Base-by-base conservation (phyloP, 2,329 filamentous ascomycete genomes). In the Fusarium veterinarium region DNA sequence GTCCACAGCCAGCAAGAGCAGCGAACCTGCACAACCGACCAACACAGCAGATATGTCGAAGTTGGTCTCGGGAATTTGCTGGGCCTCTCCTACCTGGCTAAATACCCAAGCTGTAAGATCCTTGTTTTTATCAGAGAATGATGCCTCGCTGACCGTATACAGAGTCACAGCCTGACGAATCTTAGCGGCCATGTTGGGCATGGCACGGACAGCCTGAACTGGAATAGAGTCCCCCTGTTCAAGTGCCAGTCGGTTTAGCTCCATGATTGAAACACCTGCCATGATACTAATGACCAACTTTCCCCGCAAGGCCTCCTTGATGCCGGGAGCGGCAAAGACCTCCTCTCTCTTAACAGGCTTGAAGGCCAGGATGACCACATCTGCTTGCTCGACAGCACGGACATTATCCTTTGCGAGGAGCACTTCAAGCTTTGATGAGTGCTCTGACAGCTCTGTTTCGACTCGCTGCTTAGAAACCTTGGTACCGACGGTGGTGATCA, bases 101-200 rank as follows among this genome's bases (percentile, higher is more conserved):
- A 68, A 68, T 16, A 60, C 30, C 64, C 64, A 68, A 25, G 31
- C 9, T 19, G 60, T 31, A 30, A 64, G 44, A 10, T 64, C 48
- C 10, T 37, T 25, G 35, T 33, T 64, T 13, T n/a, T 35, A 6
- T 51, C 40, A 40, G 53, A 46, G 2, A 64, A 14, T 19, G 40
- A 44, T 12, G 49, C 48, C 38, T 40, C n/a, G n/a, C 60, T 33
- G 31, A 42, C 53, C 14, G 64, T 60, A n/a, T 52, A 64, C 2
- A 68, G 48, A n/a, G 60, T 68, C 40, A 68, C 60, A 13, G 64
- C 59, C 31, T 67, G 45, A 37, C 59, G 60, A 16, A 64, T 67
- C 60, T 64, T 67, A 40, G 60, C 64, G 19, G 64, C 64, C 64
- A 67, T 67, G 41, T 64, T 67, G 30, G 64, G 64, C 64, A 59